Percentiles rank a stretch among this genome's conserved stretches.
Evolutionary conservation across 345 rosid species (phyloP).

Genomic region (Lagerstroemia speciosa): DNA sequence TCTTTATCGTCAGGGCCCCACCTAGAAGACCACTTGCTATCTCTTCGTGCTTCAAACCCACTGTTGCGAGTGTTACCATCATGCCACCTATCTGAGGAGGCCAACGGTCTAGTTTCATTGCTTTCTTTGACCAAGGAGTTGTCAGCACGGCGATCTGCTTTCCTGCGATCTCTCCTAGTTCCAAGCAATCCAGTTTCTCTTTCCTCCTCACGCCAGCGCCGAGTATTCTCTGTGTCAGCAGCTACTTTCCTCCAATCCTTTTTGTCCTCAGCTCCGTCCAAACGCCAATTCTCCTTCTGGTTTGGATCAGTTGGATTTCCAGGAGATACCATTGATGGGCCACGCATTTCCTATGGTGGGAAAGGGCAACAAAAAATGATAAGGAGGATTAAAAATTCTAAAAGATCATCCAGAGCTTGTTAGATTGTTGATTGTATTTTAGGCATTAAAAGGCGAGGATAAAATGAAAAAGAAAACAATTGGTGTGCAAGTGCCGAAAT

Average conservation of each 20-base stretch:
- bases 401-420: neutral
- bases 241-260: conserved; percentile 57
- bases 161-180: conserved; percentile 51
- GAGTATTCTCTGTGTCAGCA: conserved; percentile 36
- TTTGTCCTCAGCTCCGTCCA: conserved; percentile 58
- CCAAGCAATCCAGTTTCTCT: conserved; percentile 69
- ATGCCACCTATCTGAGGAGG: conserved; percentile 64
- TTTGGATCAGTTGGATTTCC: conserved; percentile 37
- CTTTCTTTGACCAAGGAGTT: conserved; percentile 31
- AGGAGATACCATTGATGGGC: conserved; percentile 23
- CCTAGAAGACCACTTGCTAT: conserved; percentile 91
- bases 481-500: neutral
- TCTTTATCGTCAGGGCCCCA: conserved; percentile 99
- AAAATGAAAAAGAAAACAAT: neutral
- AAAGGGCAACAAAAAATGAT: neutral
- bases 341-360: conserved; percentile 37
- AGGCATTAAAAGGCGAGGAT: neutral
- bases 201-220: conserved; percentile 81
- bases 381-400: neutral
- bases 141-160: conserved; percentile 46
- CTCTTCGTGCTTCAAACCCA: conserved; percentile 70
- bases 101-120: conserved; percentile 40
- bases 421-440: neutral
- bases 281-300: conserved; percentile 58
- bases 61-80: conserved; percentile 49